Base-by-base conservation (phyloP, 768 basidiomycete species). In the Xanthoconium purpureum region DNA sequence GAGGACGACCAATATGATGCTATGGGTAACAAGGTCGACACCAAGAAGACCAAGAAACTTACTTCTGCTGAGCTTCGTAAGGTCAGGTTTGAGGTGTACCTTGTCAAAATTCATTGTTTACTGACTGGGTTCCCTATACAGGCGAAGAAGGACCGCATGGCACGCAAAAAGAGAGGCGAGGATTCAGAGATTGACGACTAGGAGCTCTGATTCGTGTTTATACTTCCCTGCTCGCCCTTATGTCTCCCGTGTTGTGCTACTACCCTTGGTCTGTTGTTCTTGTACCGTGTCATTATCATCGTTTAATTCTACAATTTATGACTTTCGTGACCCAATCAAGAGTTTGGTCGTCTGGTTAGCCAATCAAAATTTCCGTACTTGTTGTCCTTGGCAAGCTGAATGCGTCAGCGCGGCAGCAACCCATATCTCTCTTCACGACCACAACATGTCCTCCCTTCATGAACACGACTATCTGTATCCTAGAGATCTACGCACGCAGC, bases 21-120 rank as follows among this genome's bases (percentile, higher is more conserved):
- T 24, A 91, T 99, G 90, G 96, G 96, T 58, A 98, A 98, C 89
- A 95, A 94, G 86, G 77, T 94, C 61, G 90, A 91, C 59, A 73
- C 40, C 63, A 90, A 86, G 77, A 95, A 96, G 84, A 65, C 71
- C 66, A 94, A 92, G 84, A 96, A 96, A 81, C 64, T 92, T 60
- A 87, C 87, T 13, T 78, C 94, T 29, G 71, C 80, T 30, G 96
- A 98, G 71, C 82, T 83, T 50, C 85, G 96, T 58, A 98, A 98
- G 78, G 78, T 83, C 59, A 55, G 75, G 62, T 38, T 42, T 24
- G 40, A 29, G 36, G 20, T 52, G 14, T 37, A 54, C n/a, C n/a
- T 36, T 45, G 35, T 32, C 40, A 24, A 28, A 32, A 33, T 17
- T 29, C 40, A 28, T 18, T 24, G 52, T 50, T 50, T 39, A 18